Conservation (phyloP, 2,329 filamentous ascomycete genomes). For the Colletotrichum chrysophilum region DNA sequence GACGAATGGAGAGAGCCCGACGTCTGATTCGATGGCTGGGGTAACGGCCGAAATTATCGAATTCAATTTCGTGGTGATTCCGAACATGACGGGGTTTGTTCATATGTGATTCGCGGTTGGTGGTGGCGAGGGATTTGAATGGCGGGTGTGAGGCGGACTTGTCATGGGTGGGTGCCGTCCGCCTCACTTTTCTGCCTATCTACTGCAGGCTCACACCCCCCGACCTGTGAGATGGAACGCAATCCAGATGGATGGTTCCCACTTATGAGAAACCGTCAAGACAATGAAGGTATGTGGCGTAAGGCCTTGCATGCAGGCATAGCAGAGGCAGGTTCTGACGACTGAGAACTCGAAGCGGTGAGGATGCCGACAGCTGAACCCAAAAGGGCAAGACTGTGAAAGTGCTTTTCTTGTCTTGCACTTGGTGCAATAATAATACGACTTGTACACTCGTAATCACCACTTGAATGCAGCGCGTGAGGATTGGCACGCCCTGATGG, state of each 20-base stretch:
- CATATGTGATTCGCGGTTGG: slow-evolving; percentile 1
- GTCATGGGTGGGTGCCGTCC: slow-evolving; percentile 16
- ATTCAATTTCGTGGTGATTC: neutral
- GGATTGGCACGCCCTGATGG: slow-evolving; percentile 3
- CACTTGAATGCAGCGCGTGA: neutral
- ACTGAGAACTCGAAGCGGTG: slow-evolving; percentile 17
- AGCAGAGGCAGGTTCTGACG: slow-evolving; percentile 13
- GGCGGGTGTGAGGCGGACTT: slow-evolving; percentile 16
- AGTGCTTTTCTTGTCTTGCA: slow-evolving; percentile 10
- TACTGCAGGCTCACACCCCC: slow-evolving; percentile 19
- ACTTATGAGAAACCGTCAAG: slow-evolving; percentile 2
- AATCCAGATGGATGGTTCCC: slow-evolving; percentile 6
- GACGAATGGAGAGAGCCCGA: neutral
- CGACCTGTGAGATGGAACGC: slow-evolving; percentile 8
- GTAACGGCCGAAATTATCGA: neutral
- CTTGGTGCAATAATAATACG: slow-evolving; percentile 12
- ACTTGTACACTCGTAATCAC: slow-evolving; percentile 11
- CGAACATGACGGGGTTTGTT: neutral
- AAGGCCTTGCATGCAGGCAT: slow-evolving; percentile 13
- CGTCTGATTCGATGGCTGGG: neutral
- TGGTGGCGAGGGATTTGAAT: neutral
- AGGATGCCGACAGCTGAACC: slow-evolving; percentile 11
- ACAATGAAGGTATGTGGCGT: slow-evolving; percentile 15
- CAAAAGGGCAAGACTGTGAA: slow-evolving; percentile 13
- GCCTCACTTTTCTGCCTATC: slow-evolving; percentile 23